These are phyloP conservation scores for Nannizziopsis arthrosporioides DNA, from an alignment of 2,329 filamentous ascomycete genomes.

Conservation along the genomic window DNA sequence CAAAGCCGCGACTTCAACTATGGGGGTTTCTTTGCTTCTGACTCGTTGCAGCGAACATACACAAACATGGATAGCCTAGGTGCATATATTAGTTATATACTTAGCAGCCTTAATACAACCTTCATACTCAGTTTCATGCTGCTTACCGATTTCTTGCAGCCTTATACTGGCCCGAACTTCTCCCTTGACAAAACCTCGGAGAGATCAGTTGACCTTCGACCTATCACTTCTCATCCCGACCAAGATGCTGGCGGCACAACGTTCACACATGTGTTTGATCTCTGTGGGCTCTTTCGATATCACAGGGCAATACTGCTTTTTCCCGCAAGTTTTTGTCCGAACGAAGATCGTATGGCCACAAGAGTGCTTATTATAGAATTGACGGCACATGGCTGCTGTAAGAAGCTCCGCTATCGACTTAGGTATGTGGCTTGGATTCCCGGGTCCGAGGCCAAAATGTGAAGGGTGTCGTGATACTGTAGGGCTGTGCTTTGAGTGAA, in stretches of 20 bases:
- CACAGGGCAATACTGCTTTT: constrained; percentile 14
- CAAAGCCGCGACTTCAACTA: no score
- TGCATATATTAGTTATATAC: no score
- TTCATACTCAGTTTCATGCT: no score
- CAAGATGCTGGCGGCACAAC: constrained; percentile 13
- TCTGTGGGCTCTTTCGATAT: constrained; percentile 6
- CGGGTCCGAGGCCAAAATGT: no score
- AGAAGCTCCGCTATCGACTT: neutral
- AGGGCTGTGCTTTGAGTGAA: no score
- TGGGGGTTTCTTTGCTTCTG: no score
- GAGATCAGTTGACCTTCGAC: neutral
- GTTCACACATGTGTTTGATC: constrained; percentile 13
- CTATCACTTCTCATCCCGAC: constrained; percentile 9
- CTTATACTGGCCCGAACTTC: no score
- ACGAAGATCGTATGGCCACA: constrained; percentile 14
- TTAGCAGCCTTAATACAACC: no score
- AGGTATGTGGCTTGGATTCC: neutral
- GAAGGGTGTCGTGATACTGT: no score
- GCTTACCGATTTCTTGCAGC: no score
- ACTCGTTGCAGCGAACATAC: no score
- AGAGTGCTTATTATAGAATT: constrained; percentile 14
- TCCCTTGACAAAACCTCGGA: neutral
- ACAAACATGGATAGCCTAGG: no score
- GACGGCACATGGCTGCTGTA: constrained; percentile 12
- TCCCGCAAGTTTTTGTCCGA: constrained; percentile 15